Evolutionary conservation across 495 filamentous ascomycete species (phyloP).

Genomic region (Peziza echinospora): DNA sequence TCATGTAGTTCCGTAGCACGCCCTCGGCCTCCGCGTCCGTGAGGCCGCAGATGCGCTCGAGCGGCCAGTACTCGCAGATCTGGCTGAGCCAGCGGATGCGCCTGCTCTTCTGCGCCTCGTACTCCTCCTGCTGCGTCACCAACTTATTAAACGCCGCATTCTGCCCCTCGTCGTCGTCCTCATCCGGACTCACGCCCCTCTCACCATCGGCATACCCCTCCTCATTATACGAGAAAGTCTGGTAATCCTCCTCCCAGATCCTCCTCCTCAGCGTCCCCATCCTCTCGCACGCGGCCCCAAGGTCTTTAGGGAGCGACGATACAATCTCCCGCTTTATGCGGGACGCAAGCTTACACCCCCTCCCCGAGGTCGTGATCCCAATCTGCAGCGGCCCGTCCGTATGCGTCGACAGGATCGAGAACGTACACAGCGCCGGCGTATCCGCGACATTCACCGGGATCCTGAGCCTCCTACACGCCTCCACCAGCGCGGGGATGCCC

Average conservation of each 20-base stretch:
- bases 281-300: slow-evolving; percentile 62
- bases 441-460: slow-evolving; percentile 90
- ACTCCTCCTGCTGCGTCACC: slow-evolving; percentile 43
- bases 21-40: slow-evolving; percentile 54
- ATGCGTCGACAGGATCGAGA: slow-evolving; percentile 72
- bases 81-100: slow-evolving; percentile 85
- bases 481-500: too few relatives aligned
- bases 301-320: slow-evolving; percentile 48
- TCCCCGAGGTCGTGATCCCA: slow-evolving; percentile 86
- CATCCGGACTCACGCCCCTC: slow-evolving; percentile 37
- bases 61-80: slow-evolving; percentile 97
- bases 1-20: slow-evolving; percentile 45
- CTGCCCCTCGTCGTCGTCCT: slow-evolving; percentile 71
- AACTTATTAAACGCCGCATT: slow-evolving; percentile 68
- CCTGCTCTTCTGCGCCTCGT: slow-evolving; percentile 52
- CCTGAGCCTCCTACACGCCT: slow-evolving; percentile 50
- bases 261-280: slow-evolving; percentile 54
- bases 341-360: slow-evolving; percentile 82
- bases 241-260: slow-evolving; percentile 62
- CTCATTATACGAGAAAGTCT: slow-evolving; percentile 11
- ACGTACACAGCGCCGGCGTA: slow-evolving; percentile 61
- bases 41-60: slow-evolving; percentile 56
- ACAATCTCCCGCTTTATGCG: slow-evolving; percentile 78
- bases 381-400: slow-evolving; percentile 83
- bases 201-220: slow-evolving; percentile 20